These are phyloP conservation scores for Eimeria acervulina DNA, from an alignment of 169 alveolate species.

Conservation along the genomic window DNA sequence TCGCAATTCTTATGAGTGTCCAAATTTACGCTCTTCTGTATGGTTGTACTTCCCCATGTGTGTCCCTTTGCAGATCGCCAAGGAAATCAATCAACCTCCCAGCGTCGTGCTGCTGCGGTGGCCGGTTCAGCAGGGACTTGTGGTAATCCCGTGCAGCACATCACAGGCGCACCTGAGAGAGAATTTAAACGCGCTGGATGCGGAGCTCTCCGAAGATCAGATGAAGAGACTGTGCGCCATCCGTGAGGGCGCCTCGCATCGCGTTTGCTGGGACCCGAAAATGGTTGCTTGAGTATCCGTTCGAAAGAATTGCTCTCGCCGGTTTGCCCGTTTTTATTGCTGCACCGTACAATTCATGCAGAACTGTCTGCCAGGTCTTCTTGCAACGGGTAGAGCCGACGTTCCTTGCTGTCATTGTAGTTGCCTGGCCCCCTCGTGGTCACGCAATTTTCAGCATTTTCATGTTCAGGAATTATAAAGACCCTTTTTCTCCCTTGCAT, in stretches of 20 bases:
- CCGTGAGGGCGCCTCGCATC: slow-evolving; percentile 31
- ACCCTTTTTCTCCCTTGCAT: neutral
- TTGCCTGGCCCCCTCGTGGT: too few relatives aligned
- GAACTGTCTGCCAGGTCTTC: neutral
- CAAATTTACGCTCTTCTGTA: too few relatives aligned
- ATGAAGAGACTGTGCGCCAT: slow-evolving; percentile 56
- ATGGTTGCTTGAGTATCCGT: slow-evolving; percentile 15
- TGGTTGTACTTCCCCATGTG: too few relatives aligned
- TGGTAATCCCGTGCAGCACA: slow-evolving; percentile 69
- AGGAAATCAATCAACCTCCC: slow-evolving; percentile 34
- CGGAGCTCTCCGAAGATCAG: slow-evolving; percentile 55
- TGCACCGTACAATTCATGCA: neutral
- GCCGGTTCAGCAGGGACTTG: slow-evolving; percentile 76
- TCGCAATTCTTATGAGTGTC: too few relatives aligned
- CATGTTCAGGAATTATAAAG: too few relatives aligned
- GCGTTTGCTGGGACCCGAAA: slow-evolving; percentile 82
- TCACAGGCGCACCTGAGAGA: slow-evolving; percentile 63
- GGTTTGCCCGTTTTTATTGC: too few relatives aligned
- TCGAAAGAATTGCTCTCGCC: too few relatives aligned
- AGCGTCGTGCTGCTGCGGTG: slow-evolving; percentile 77
- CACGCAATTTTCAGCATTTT: too few relatives aligned
- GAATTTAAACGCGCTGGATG: slow-evolving; percentile 5
- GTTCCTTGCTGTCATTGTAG: neutral
- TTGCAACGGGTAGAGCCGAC: neutral
- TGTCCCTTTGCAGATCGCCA: slow-evolving; percentile 38